phyloP scores from a whole-genome alignment of 768 basidiomycete genomes.

The Boletus reticulatus region DNA sequence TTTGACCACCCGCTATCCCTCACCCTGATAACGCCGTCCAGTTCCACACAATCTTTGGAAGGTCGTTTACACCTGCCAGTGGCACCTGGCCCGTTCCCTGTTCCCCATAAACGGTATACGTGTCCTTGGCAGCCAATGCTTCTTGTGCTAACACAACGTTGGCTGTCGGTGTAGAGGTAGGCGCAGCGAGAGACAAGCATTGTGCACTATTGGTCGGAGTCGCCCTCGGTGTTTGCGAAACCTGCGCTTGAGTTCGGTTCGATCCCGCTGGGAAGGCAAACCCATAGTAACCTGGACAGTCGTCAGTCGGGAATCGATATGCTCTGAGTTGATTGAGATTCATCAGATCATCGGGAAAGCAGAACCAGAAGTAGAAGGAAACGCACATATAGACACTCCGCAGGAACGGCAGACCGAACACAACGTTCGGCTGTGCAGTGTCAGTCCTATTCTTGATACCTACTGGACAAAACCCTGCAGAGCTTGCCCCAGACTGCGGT shows the following conservation, averaged over 20 bases:
- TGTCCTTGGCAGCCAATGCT: background rate
- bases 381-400: conserved; percentile 33
- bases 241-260: conserved; percentile 26
- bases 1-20: background rate
- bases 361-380: background rate
- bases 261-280: conserved; percentile 30
- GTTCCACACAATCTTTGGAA: conserved; percentile 22
- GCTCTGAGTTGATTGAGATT: conserved; percentile 14
- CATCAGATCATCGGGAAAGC: background rate
- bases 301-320: conserved; percentile 31
- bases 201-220: conserved; percentile 26
- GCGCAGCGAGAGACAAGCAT: conserved; percentile 23
- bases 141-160: conserved; percentile 16
- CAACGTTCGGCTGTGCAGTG: conserved; percentile 11
- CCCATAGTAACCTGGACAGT: conserved; percentile 32
- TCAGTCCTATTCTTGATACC: conserved; percentile 16
- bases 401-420: conserved; percentile 28
- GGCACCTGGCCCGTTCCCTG: conserved; percentile 2
- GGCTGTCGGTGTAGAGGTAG: conserved; percentile 29
- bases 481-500: background rate
- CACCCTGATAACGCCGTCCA: conserved; percentile 8
- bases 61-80: conserved; percentile 13
- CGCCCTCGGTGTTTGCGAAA: conserved; percentile 27
- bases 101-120: conserved; percentile 15
- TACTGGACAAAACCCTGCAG: conserved; percentile 17